Conservation (phyloP, 2,329 filamentous ascomycete genomes). For the Fusarium annulatum region DNA sequence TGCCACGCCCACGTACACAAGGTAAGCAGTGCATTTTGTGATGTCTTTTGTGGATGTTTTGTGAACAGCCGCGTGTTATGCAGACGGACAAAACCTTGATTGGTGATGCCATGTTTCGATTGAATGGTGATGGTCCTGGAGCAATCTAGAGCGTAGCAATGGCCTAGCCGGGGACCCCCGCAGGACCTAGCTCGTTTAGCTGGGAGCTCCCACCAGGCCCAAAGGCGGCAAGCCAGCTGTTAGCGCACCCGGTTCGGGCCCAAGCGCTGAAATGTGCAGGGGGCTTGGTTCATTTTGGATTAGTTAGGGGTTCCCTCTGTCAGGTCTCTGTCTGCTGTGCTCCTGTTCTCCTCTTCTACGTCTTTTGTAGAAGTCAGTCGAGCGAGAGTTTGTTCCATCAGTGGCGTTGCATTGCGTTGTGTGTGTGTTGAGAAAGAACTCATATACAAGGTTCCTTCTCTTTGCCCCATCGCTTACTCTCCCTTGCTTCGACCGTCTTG, state of each 20-base stretch:
- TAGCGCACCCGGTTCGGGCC: conserved; percentile 43
- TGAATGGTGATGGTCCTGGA: conserved; percentile 25
- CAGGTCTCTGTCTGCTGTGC: conserved; percentile 7
- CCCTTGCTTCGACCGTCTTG: conserved; percentile 18
- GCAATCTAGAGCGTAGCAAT: conserved; percentile 33
- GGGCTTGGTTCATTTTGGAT: conserved; percentile 19
- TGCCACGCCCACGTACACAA: neutral
- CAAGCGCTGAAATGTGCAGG: conserved; percentile 34
- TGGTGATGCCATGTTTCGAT: conserved; percentile 8
- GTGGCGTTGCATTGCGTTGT: neutral
- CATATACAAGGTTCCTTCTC: conserved; percentile 24
- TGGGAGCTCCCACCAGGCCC: conserved; percentile 33
- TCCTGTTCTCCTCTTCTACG: conserved; percentile 13
- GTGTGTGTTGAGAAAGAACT: neutral
- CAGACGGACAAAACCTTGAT: conserved; percentile 7
- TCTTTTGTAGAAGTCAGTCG: neutral
- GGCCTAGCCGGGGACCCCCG: conserved; percentile 20
- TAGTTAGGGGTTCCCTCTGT: conserved; percentile 20
- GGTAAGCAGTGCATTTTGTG: neutral
- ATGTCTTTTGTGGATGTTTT: neutral
- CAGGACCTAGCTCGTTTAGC: conserved; percentile 8
- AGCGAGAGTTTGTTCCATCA: neutral
- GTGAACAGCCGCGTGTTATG: neutral
- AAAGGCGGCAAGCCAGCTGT: conserved; percentile 35
- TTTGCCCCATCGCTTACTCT: neutral